Conservation (phyloP, 805 yeast genomes). For the Clavispora carvajalis region DNA sequence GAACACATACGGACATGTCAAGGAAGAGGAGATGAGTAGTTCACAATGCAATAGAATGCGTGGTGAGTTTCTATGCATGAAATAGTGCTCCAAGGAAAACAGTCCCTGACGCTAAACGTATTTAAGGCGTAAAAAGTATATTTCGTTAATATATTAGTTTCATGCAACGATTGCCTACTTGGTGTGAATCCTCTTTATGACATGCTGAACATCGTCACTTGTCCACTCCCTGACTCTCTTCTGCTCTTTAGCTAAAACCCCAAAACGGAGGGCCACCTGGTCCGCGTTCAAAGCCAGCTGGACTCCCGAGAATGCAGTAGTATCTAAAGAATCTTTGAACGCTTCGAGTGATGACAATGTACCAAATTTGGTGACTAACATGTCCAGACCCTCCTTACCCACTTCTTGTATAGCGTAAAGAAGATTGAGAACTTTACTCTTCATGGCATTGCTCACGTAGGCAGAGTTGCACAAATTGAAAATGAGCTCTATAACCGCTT, state of each 20-base stretch:
- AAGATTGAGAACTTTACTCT: constrained; percentile 35
- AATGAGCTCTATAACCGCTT: constrained; percentile 64
- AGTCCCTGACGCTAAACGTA: neutral
- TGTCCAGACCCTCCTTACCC: constrained; percentile 49
- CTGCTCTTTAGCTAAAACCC: constrained; percentile 33
- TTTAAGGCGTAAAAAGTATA: neutral
- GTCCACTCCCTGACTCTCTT: constrained; percentile 65
- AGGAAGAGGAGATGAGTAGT: neutral
- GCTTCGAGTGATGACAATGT: constrained; percentile 22
- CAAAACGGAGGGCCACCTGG: constrained; percentile 43
- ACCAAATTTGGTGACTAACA: constrained; percentile 55
- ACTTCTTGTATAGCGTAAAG: constrained; percentile 45
- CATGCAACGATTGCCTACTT: neutral
- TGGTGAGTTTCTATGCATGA: neutral
- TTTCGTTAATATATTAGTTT: too few relatives aligned
- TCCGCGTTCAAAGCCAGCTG: constrained; percentile 39
- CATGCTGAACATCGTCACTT: constrained; percentile 40
- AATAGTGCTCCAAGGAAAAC: neutral
- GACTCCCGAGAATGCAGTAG: constrained; percentile 13
- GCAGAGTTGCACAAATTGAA: constrained; percentile 52
- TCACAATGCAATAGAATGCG: neutral
- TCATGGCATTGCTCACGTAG: constrained; percentile 37
- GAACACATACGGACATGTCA: constrained; percentile 3
- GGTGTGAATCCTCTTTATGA: constrained; percentile 37
- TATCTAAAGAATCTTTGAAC: constrained; percentile 14